Conservation (phyloP, 2,329 filamentous ascomycete species). For the Cladosporium sp. region DNA sequence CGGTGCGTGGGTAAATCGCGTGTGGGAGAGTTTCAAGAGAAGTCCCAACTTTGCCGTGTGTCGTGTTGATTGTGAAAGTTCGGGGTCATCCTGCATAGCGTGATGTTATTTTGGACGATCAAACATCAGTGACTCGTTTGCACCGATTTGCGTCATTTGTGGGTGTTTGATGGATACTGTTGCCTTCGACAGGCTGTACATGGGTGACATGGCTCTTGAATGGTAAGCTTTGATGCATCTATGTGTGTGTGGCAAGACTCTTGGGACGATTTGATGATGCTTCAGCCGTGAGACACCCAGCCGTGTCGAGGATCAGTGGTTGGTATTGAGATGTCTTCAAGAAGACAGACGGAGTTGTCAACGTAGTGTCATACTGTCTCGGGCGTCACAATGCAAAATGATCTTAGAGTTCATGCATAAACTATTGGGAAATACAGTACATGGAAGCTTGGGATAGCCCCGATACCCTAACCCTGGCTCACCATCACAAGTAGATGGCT, state of each 20-base stretch:
- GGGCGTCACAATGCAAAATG: background rate
- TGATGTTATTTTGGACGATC: background rate
- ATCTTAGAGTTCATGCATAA: background rate
- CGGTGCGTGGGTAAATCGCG: background rate
- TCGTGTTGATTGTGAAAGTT: background rate
- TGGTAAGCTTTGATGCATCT: no score
- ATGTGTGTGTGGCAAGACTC: background rate
- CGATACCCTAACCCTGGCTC: background rate
- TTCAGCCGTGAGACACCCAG: background rate
- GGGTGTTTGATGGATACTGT: no score
- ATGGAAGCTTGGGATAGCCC: background rate
- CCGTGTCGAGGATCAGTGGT: background rate
- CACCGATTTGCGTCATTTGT: background rate
- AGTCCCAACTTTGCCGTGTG: background rate
- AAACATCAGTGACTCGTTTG: background rate
- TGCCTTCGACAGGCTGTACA: background rate
- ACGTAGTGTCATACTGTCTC: background rate
- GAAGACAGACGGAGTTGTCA: background rate
- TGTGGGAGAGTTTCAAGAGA: background rate
- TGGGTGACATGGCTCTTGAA: background rate
- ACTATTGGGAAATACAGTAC: background rate
- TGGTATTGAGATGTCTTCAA: background rate
- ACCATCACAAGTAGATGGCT: fast-evolving
- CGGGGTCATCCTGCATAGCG: fast-evolving
- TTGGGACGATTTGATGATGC: background rate